Conservation (phyloP, 805 yeast species). For the Barnettozyma sp. region DNA sequence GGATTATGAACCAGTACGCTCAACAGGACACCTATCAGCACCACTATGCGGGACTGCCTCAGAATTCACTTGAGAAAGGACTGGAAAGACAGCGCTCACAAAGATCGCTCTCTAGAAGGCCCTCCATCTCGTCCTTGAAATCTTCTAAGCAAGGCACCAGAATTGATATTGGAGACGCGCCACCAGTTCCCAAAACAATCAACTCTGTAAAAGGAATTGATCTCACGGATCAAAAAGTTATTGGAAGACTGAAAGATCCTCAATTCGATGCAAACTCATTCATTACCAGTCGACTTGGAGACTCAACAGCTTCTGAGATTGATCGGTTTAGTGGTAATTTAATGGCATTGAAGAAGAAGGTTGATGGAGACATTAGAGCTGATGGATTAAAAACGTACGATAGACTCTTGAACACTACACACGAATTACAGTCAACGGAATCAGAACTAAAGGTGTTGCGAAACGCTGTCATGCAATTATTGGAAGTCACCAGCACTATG, state of each 20-base stretch:
- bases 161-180: slow-evolving; percentile 1
- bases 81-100: slow-evolving; percentile 7
- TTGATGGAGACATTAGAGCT: slow-evolving; percentile 50
- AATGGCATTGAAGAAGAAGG: slow-evolving; percentile 38
- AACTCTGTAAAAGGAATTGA: slow-evolving; percentile 13
- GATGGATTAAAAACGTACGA: slow-evolving; percentile 57
- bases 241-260: slow-evolving; percentile 33
- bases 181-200: slow-evolving; percentile 5
- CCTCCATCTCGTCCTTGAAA: background rate
- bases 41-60: slow-evolving; percentile 8
- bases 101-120: slow-evolving; percentile 2
- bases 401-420: slow-evolving; percentile 51
- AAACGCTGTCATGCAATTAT: slow-evolving; percentile 49
- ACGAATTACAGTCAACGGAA: slow-evolving; percentile 57
- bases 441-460: slow-evolving; percentile 58
- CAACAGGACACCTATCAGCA: slow-evolving; percentile 3
- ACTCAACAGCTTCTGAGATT: slow-evolving; percentile 65
- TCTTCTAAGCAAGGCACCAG: background rate
- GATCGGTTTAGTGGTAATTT: slow-evolving; percentile 60
- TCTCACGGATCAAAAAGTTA: slow-evolving; percentile 20
- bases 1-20: slow-evolving; percentile 16
- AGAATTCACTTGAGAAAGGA: slow-evolving; percentile 4
- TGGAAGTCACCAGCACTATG: slow-evolving; percentile 53
- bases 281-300: slow-evolving; percentile 44
- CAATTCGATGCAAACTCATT: slow-evolving; percentile 42